These are phyloP conservation scores for Rhizophora mangle DNA, from an alignment of 345 rosid species.

Conservation along the genomic window DNA sequence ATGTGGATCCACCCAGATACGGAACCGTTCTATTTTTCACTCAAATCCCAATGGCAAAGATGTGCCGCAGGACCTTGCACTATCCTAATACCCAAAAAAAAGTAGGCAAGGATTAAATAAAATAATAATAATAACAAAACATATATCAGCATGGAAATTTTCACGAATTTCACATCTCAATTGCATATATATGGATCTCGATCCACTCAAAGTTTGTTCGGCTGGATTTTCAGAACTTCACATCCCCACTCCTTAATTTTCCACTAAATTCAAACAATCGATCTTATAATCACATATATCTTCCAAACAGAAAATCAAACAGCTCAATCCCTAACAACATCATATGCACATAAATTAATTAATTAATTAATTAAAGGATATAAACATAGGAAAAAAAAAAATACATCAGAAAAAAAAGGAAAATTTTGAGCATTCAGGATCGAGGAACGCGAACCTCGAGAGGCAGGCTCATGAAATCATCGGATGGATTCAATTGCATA, in stretches of 20 bases:
- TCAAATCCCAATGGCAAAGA: no score
- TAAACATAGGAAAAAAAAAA: not conserved
- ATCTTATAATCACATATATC: not conserved
- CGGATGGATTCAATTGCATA: constrained; percentile 97
- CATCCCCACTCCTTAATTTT: not conserved
- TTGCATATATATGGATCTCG: not conserved
- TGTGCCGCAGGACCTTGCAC: no score
- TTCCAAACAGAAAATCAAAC: not conserved
- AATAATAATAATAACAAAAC: no score
- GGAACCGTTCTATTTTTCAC: no score
- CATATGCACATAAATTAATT: not conserved
- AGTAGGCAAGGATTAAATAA: no score
- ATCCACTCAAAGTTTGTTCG: no score
- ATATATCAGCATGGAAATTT: no score
- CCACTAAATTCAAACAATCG: not conserved
- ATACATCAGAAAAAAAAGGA: not conserved
- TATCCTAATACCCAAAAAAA: no score
- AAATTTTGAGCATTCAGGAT: not conserved
- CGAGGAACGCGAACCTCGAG: constrained; percentile 60
- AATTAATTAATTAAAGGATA: not conserved
- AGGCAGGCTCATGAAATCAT: constrained; percentile 97
- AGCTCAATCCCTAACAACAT: not conserved
- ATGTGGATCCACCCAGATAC: not conserved
- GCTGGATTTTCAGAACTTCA: not conserved
- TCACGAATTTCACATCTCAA: not conserved